Conservation (phyloP, 352 stramenopile species). For the Poterioochromonas sp. region DNA sequence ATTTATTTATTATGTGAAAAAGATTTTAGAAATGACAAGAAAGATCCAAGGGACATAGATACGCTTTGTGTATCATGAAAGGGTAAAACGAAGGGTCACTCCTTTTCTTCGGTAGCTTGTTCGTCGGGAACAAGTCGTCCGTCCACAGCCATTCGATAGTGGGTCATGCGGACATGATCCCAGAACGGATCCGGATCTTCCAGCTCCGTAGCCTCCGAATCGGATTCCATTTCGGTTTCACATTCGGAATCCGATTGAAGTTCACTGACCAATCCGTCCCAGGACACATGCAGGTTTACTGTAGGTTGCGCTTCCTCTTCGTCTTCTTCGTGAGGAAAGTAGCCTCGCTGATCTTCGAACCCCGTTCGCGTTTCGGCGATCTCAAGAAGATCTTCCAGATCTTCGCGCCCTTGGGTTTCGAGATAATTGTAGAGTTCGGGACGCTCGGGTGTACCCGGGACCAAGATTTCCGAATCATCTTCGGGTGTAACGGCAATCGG, state of each 20-base stretch:
- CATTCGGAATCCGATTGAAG: slow-evolving; percentile 30
- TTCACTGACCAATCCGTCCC: slow-evolving; percentile 29
- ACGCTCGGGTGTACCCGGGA: slow-evolving; percentile 27
- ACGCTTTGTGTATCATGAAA: slow-evolving; percentile 31
- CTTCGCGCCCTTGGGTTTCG: slow-evolving; percentile 27
- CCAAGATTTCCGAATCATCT: slow-evolving; percentile 30
- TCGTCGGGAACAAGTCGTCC: slow-evolving; percentile 28
- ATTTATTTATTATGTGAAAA: slow-evolving; percentile 33
- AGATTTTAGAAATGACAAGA: slow-evolving; percentile 32
- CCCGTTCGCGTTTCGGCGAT: slow-evolving; percentile 27
- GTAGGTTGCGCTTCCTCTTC: slow-evolving; percentile 29
- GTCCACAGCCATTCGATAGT: slow-evolving; percentile 29
- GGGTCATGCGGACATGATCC: slow-evolving; percentile 28
- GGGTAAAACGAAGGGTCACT: slow-evolving; percentile 29
- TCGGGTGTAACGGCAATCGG: slow-evolving; percentile 28
- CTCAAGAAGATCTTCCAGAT: slow-evolving; percentile 30
- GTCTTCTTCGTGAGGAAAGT: slow-evolving; percentile 30
- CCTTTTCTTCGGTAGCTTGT: slow-evolving; percentile 30
- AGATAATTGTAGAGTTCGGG: slow-evolving; percentile 30
- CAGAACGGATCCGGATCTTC: slow-evolving; percentile 29
- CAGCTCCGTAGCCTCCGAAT: slow-evolving; percentile 28
- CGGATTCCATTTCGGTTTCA: slow-evolving; percentile 30
- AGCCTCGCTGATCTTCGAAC: slow-evolving; percentile 29
- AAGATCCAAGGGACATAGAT: slow-evolving; percentile 30
- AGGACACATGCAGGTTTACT: slow-evolving; percentile 30